These are phyloP conservation scores for Sonneratia alba DNA, from an alignment of 345 rosid genomes.

Conservation along the genomic window DNA sequence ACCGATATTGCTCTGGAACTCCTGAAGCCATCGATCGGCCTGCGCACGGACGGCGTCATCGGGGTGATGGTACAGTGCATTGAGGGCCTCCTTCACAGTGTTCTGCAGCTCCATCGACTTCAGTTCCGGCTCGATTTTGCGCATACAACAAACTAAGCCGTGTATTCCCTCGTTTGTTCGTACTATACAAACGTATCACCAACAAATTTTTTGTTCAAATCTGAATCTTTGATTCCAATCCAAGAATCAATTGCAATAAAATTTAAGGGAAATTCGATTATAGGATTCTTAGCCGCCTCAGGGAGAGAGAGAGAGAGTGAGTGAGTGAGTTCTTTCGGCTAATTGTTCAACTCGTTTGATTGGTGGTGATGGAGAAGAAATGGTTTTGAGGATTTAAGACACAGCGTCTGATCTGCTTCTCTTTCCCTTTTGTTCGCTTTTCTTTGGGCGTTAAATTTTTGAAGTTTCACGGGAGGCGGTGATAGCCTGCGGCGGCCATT, in stretches of 20 bases:
- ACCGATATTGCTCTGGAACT: slow-evolving; percentile 84
- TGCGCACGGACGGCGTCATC: slow-evolving; percentile 73
- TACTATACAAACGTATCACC: not conserved
- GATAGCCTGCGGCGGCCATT: not conserved
- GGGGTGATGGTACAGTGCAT: slow-evolving; percentile 92
- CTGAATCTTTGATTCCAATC: not conserved
- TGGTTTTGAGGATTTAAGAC: slow-evolving; percentile 1
- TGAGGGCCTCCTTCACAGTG: slow-evolving; percentile 92
- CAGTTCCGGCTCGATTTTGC: no score
- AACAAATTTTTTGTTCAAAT: not conserved
- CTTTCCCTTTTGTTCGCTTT: not conserved
- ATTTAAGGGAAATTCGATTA: not conserved
- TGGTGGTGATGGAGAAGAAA: not conserved
- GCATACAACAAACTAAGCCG: not conserved
- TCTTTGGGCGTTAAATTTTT: not conserved
- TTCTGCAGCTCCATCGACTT: slow-evolving; percentile 71
- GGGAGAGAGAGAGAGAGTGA: not conserved
- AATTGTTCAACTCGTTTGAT: not conserved
- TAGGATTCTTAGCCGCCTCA: slow-evolving; percentile 17
- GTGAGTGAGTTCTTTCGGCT: not conserved
- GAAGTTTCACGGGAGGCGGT: not conserved
- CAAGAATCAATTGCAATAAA: not conserved
- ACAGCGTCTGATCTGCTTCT: not conserved
- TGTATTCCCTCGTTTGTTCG: not conserved
- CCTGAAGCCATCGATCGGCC: slow-evolving; percentile 94